A percentile compares a stretch with the other conserved stretches of the same genome.
phyloP scores from a whole-genome alignment of 148 eudicot genomes.

The Fagopyrum tataricum region DNA sequence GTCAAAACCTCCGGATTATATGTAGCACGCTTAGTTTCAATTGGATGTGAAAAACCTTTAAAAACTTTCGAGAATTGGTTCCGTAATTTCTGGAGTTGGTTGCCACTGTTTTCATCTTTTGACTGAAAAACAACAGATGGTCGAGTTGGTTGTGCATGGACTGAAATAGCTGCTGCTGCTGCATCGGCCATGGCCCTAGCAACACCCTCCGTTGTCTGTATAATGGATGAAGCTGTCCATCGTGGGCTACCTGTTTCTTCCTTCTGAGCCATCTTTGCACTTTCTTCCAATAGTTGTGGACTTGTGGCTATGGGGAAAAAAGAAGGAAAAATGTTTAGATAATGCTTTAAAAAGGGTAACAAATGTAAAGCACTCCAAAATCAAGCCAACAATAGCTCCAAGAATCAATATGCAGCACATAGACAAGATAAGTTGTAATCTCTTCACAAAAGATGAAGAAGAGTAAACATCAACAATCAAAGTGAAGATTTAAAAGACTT shows the following conservation, averaged over 20 bases:
- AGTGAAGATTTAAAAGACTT: not conserved
- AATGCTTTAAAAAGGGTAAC: not conserved
- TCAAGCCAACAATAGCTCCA: not conserved
- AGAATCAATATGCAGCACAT: not conserved
- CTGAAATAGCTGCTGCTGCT: conserved; percentile 55
- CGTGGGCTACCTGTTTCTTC: conserved; percentile 63
- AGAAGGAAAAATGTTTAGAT: not conserved
- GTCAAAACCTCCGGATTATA: conserved; percentile 95
- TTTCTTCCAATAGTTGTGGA: not conserved
- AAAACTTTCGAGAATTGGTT: conserved; percentile 60
- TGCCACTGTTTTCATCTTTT: conserved; percentile 50
- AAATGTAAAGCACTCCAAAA: not conserved
- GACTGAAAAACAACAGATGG: conserved; percentile 80
- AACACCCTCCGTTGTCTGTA: conserved; percentile 82
- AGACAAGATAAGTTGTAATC: not conserved
- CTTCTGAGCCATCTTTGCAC: conserved; percentile 44
- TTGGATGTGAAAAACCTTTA: conserved; percentile 69
- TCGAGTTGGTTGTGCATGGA: conserved; percentile 63
- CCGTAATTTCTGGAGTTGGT: conserved; percentile 67
- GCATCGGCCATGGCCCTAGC: conserved; percentile 81
- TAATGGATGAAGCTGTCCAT: conserved; percentile 65
- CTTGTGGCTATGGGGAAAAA: not conserved
- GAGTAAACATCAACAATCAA: not conserved
- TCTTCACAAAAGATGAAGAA: conserved; percentile 5
- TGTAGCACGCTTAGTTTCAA: conserved; percentile 49